A percentile compares a stretch with the other conserved stretches of the same genome.
phyloP scores from a whole-genome alignment of 2,329 filamentous ascomycete species.

The Juglanconis oblonga region DNA sequence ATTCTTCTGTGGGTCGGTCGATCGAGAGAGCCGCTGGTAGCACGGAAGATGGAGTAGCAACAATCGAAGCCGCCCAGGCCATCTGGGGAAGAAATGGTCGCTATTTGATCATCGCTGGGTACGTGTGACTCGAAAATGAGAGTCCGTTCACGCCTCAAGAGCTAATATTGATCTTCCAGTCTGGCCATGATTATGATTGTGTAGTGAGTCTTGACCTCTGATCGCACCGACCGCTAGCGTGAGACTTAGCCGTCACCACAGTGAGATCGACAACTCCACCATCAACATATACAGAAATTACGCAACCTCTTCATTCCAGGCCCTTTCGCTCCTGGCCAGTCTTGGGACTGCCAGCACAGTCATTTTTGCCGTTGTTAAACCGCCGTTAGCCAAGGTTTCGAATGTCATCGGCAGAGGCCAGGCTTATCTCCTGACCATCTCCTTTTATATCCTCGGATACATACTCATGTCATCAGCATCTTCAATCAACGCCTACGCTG shows the following conservation, averaged over 20 bases:
- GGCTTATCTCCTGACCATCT: slow-evolving; percentile 53
- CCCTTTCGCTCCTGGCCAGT: slow-evolving; percentile 28
- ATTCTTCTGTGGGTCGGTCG: too few relatives aligned
- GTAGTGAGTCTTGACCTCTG: too few relatives aligned
- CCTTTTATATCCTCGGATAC: slow-evolving; percentile 54
- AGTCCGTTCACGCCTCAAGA: too few relatives aligned
- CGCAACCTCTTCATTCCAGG: slow-evolving; percentile 29
- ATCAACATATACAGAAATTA: slow-evolving; percentile 31
- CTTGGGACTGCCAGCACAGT: slow-evolving; percentile 32
- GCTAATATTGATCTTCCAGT: too few relatives aligned
- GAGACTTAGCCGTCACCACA: background rate
- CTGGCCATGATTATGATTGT: too few relatives aligned
- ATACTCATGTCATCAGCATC: slow-evolving; percentile 54
- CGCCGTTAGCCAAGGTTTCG: slow-evolving; percentile 59
- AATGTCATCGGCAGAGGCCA: slow-evolving; percentile 62
- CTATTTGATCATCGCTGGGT: too few relatives aligned
- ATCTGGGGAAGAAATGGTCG: too few relatives aligned
- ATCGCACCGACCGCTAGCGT: too few relatives aligned
- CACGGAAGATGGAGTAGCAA: too few relatives aligned
- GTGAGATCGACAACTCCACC: slow-evolving; percentile 29
- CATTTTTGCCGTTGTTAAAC: slow-evolving; percentile 52
- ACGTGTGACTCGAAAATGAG: too few relatives aligned
- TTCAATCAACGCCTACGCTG: slow-evolving; percentile 49
- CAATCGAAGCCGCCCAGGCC: too few relatives aligned
- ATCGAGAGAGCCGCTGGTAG: too few relatives aligned